Base-by-base conservation (phyloP, 148 eudicot genomes). In the Heliamphora exappendiculata region DNA sequence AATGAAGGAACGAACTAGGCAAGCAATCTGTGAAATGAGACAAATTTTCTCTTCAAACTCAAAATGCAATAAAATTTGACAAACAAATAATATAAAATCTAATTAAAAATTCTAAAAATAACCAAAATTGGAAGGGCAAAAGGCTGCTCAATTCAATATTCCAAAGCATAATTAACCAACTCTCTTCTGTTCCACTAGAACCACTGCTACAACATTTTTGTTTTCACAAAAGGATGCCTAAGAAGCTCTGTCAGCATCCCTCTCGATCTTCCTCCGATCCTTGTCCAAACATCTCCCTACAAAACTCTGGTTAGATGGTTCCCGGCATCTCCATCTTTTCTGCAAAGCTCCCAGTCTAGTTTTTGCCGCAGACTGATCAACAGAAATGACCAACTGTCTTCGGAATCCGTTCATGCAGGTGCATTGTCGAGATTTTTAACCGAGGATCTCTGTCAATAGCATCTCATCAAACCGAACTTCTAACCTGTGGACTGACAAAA, bases 261-360 rank as follows among this genome's bases (percentile, higher is more conserved):
- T 64, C 85, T 75, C 58, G n/a, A n/a, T n/a, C n/a, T 34, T 54
- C 73, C 73, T 75, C 85, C 81, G 78, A 54, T 82, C 81, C 69
- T 69, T 82, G 54, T 75, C 79, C 68, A 82, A 57, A 71, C 85
- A 78, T 67, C 85, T 75, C 63, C 69, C 2, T 7, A 76, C 78
- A 82, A 82, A 82, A 26, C 68, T 82, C 85, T 22, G 67, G 67
- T 3, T 79, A 78, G 0, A 65, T 72, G 33, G 13, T 29, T 14
- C 70, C 75, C 20, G 81, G 76, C 73, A 78, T 14, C 59, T 53
- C 76, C 34, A 64, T 28, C 54, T 63, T 78, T 73, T 82, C 84
- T 14, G 50, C 79, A 8, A 78, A 31, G 39, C 34, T 69, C 78
- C 81, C 81, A 75, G 31, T 82, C 85, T 0, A 68, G 64, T 54